These are phyloP conservation scores for Solanum chacoense DNA, from an alignment of 305 asterid genomes.

Conservation along the genomic window DNA sequence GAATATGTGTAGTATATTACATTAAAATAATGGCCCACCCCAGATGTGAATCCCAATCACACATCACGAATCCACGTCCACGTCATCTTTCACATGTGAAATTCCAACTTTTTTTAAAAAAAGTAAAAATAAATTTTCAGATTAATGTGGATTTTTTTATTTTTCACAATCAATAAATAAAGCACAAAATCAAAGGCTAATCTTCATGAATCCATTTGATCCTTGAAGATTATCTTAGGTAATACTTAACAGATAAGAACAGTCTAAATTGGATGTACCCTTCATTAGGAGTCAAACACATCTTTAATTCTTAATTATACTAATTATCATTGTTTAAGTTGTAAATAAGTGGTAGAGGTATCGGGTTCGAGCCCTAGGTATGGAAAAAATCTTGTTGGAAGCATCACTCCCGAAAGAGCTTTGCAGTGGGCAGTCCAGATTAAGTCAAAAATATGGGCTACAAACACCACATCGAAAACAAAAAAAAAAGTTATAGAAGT, in stretches of 20 bases:
- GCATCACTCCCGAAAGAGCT: accelerated
- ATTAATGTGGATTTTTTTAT: not conserved
- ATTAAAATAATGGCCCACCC: conserved; percentile 7
- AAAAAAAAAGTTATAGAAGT: not conserved
- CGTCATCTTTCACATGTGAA: not conserved
- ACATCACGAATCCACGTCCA: not conserved
- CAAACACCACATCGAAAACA: no score
- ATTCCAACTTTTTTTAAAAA: not conserved
- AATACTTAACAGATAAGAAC: not conserved
- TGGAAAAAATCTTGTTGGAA: accelerated
- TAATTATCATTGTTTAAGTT: not conserved
- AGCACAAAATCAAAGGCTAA: not conserved
- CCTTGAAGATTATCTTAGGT: not conserved
- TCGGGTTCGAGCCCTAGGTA: not conserved
- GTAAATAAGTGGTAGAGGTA: not conserved
- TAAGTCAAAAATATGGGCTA: not conserved
- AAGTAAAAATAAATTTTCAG: not conserved
- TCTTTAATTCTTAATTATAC: not conserved
- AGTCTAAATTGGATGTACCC: not conserved
- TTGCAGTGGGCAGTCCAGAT: accelerated
- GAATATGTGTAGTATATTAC: not conserved
- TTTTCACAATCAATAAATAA: not conserved
- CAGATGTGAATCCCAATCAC: not conserved
- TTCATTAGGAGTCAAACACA: not conserved
- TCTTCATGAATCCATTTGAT: not conserved